Evolutionary conservation across 371 early-diverging fungal genomes (phyloP).

Genomic region (Dinochytrium kinnereticum): DNA sequence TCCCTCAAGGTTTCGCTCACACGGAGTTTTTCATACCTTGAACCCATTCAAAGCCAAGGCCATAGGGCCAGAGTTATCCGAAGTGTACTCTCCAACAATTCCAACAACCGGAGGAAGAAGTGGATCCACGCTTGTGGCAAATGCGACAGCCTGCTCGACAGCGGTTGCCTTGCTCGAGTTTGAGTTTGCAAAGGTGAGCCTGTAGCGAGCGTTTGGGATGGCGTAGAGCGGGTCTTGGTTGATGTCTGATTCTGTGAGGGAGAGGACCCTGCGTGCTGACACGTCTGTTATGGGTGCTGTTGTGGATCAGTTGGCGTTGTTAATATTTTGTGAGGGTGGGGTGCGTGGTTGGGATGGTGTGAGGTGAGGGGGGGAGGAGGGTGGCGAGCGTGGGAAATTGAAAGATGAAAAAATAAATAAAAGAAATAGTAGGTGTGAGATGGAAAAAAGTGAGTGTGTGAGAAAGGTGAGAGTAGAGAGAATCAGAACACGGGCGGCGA

Average conservation of each 20-base stretch:
- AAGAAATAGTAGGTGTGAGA: too few relatives aligned
- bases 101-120: too few relatives aligned
- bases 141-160: background rate
- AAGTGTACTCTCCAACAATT: conserved; percentile 12
- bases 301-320: too few relatives aligned
- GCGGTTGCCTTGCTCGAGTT: background rate
- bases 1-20: too few relatives aligned
- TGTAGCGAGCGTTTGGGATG: background rate
- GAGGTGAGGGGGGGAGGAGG: too few relatives aligned
- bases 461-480: too few relatives aligned
- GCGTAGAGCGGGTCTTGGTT: background rate
- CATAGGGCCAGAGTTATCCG: conserved; percentile 5
- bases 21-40: background rate
- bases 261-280: conserved; percentile 4
- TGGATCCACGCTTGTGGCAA: background rate
- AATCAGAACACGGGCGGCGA: too few relatives aligned
- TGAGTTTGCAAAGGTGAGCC: background rate
- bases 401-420: too few relatives aligned
- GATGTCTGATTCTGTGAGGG: conserved; percentile 1
- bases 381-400: too few relatives aligned
- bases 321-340: too few relatives aligned
- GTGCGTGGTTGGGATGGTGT: too few relatives aligned
- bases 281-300: conserved; percentile 4
- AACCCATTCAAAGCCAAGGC: conserved; percentile 11
- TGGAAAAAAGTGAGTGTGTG: too few relatives aligned